Conservation (phyloP, 768 basidiomycete genomes). For the Hypholoma fasciculare region DNA sequence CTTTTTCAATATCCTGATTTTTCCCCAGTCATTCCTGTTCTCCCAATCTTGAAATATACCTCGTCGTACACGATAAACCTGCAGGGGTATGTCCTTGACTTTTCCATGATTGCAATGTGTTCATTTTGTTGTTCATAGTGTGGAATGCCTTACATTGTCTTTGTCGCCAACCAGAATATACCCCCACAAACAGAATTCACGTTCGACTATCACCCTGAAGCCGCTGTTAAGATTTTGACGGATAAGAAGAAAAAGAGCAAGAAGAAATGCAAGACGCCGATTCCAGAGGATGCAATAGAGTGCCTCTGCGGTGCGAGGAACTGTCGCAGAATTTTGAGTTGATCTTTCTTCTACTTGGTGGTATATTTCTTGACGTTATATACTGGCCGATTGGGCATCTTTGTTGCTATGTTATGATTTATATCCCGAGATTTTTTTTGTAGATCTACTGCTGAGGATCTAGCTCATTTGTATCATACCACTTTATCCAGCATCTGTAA, state of each 20-base stretch:
- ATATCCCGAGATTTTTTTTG: neutral
- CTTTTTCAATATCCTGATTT: neutral
- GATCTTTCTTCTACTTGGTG: neutral
- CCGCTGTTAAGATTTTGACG: constrained; percentile 11
- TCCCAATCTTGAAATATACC: constrained; percentile 58
- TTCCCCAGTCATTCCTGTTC: constrained; percentile 63
- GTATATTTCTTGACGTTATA: too few relatives aligned
- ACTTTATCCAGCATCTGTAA: too few relatives aligned
- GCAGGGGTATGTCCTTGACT: constrained; percentile 40
- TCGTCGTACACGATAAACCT: constrained; percentile 63
- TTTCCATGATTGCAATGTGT: neutral
- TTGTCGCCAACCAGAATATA: constrained; percentile 51
- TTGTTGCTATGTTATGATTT: neutral
- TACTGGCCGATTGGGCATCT: too few relatives aligned
- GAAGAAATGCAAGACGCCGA: constrained; percentile 1
- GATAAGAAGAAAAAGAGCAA: constrained; percentile 8
- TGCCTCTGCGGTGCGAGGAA: constrained; percentile 13
- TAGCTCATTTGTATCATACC: neutral
- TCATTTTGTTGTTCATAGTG: constrained; percentile 33
- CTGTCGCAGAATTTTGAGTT: constrained; percentile 11
- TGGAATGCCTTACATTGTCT: constrained; percentile 63
- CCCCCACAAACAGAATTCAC: constrained; percentile 55
- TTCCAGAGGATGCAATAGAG: constrained; percentile 7
- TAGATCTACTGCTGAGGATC: neutral
- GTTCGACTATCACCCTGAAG: constrained; percentile 62